A percentile compares a stretch with the other conserved stretches of the same genome.
Conservation (phyloP, 2,329 filamentous ascomycete species). For the Cladosporium cucumerinum region DNA sequence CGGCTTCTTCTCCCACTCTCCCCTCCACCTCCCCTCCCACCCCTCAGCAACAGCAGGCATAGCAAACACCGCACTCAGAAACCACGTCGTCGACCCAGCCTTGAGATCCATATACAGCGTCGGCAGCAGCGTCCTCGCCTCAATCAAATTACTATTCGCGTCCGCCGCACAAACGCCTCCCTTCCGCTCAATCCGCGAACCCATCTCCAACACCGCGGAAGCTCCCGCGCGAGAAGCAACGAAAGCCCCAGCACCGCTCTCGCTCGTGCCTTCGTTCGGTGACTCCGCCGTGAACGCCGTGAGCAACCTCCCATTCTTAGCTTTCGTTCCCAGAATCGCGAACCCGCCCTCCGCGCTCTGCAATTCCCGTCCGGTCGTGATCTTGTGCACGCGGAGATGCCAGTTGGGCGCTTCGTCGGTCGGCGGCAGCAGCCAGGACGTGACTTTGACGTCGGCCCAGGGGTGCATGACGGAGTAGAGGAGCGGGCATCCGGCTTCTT, state of each 20-base stretch:
- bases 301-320: slow-evolving; percentile 58
- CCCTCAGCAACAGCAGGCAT: slow-evolving; percentile 58
- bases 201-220: slow-evolving; percentile 50
- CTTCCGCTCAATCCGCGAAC: slow-evolving; percentile 36
- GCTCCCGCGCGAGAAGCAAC: slow-evolving; percentile 50
- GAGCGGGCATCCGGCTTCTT: slow-evolving; percentile 54
- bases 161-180: slow-evolving; percentile 71
- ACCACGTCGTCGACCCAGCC: slow-evolving; percentile 60
- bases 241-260: slow-evolving; percentile 36
- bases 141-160: slow-evolving; percentile 73
- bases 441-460: slow-evolving; percentile 64
- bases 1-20: slow-evolving; percentile 41
- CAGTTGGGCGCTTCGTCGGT: slow-evolving; percentile 59
- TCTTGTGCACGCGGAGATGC: slow-evolving; percentile 65
- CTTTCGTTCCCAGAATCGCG: slow-evolving; percentile 61
- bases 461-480: slow-evolving; percentile 69
- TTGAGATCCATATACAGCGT: slow-evolving; percentile 62
- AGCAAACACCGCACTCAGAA: slow-evolving; percentile 68
- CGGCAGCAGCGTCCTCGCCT: slow-evolving; percentile 69
- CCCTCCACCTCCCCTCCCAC: slow-evolving; percentile 52
- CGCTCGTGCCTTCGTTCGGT: slow-evolving; percentile 43
- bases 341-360: slow-evolving; percentile 73
- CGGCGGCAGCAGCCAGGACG: slow-evolving; percentile 64
- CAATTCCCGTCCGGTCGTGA: slow-evolving; percentile 58
- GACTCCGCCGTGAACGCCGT: slow-evolving; percentile 34